Conservation (phyloP, 1,139 yeast species). For the Hyphopichia buzzinii region DNA sequence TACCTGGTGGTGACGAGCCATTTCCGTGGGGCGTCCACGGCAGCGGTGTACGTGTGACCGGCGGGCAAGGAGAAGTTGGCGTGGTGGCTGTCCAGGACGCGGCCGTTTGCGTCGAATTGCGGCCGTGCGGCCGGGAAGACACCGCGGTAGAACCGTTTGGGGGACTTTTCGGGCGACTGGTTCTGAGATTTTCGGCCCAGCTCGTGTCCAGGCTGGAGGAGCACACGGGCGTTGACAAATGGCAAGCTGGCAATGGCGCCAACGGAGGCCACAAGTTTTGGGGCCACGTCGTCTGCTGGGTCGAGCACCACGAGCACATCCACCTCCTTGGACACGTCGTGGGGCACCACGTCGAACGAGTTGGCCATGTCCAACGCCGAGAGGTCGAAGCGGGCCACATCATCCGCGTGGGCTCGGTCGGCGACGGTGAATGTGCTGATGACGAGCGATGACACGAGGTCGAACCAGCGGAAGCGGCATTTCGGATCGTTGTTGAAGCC, state of each 20-base stretch:
- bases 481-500: conserved; percentile 17
- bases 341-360: conserved; percentile 27
- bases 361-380: conserved; percentile 31
- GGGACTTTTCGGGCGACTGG: conserved; percentile 36
- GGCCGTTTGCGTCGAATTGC: conserved; percentile 40
- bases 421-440: conserved; percentile 47
- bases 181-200: too few species aligned
- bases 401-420: conserved; percentile 28
- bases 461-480: conserved; percentile 45
- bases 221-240: conserved; percentile 51
- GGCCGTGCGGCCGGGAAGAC: conserved; percentile 36
- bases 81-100: conserved; percentile 11
- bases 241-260: conserved; percentile 40
- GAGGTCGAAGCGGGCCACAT: conserved; percentile 46
- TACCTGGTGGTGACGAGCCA: conserved; percentile 60
- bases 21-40: conserved; percentile 59
- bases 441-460: conserved; percentile 38
- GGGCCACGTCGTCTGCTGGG: conserved; percentile 71
- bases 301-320: conserved; percentile 64
- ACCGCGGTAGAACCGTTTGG: conserved; percentile 60
- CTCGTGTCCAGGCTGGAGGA: conserved; percentile 55
- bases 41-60: conserved; percentile 52
- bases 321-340: conserved; percentile 24
- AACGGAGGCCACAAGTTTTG: conserved; percentile 53
- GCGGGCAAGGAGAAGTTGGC: conserved; percentile 37